phyloP scores from a whole-genome alignment of 2,329 filamentous ascomycete genomes.

The Metarhizium humberi region DNA sequence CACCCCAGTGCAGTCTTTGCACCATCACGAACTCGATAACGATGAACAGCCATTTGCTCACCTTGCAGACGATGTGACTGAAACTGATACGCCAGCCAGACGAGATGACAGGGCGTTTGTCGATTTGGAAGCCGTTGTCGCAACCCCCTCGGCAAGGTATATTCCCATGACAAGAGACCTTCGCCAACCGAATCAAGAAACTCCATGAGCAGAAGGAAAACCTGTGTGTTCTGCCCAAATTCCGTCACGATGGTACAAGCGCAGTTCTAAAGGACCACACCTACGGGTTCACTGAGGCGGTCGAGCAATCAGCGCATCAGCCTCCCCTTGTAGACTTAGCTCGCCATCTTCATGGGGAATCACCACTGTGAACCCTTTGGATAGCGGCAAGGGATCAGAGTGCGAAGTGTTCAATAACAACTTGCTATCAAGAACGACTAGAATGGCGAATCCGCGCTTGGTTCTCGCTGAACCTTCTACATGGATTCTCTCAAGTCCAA shows the following conservation, averaged over 20 bases:
- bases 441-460: too few species aligned
- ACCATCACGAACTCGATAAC: neutral
- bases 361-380: too few species aligned
- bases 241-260: too few species aligned
- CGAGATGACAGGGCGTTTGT: neutral
- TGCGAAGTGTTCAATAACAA: too few species aligned
- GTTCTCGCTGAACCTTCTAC: too few species aligned
- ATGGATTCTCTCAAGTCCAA: neutral
- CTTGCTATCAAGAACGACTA: too few species aligned
- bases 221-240: neutral
- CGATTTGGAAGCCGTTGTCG: neutral
- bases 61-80: neutral
- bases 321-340: conserved; percentile 4
- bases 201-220: neutral
- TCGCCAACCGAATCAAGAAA: neutral
- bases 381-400: too few species aligned
- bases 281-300: conserved; percentile 3
- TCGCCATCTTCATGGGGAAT: too few species aligned
- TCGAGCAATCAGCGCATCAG: conserved; percentile 10
- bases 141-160: neutral
- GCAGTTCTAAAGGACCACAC: neutral
- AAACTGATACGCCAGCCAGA: neutral
- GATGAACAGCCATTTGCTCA: neutral
- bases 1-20: neutral
- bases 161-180: neutral